Conservation (phyloP, 306 rosid genomes). For the Quercus cerris region DNA sequence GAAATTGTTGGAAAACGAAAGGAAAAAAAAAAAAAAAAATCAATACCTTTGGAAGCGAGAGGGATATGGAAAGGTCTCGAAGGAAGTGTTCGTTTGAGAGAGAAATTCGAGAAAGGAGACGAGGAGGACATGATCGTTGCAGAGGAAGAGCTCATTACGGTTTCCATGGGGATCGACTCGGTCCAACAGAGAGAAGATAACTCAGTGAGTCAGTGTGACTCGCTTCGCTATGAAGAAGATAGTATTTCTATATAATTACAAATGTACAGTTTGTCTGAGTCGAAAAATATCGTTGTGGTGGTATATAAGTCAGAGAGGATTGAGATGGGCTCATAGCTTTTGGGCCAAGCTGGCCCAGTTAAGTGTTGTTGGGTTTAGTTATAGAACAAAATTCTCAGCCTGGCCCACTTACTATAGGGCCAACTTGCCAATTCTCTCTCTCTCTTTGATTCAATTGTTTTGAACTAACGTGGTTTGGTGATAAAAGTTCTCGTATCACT, state of each 20-base stretch:
- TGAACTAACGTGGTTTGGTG: no score
- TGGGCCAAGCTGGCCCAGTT: neutral
- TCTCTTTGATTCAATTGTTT: no score
- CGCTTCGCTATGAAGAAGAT: neutral
- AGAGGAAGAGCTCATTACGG: constrained; percentile 46
- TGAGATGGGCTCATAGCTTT: neutral
- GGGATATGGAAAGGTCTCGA: constrained; percentile 38
- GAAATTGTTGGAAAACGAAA: neutral
- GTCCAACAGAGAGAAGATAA: neutral
- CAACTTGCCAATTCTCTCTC: no score
- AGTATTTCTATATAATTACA: neutral
- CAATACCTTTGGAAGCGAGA: constrained; percentile 54
- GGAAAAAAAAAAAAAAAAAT: neutral
- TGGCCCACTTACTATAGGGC: no score
- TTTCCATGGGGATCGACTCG: constrained; percentile 44
- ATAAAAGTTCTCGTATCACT: no score
- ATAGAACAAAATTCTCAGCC: no score
- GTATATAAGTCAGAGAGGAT: neutral
- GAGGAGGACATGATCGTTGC: constrained; percentile 42
- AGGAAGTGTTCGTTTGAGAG: constrained; percentile 26
- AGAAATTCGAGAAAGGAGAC: constrained; percentile 40
- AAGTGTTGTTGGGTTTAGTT: neutral
- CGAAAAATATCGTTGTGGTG: neutral
- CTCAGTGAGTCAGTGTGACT: neutral
- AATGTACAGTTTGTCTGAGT: no score